Percentiles rank a stretch among this genome's conserved stretches.
Conservation (phyloP, 176 grass and related monocot species). For the Oryza meyeriana region DNA sequence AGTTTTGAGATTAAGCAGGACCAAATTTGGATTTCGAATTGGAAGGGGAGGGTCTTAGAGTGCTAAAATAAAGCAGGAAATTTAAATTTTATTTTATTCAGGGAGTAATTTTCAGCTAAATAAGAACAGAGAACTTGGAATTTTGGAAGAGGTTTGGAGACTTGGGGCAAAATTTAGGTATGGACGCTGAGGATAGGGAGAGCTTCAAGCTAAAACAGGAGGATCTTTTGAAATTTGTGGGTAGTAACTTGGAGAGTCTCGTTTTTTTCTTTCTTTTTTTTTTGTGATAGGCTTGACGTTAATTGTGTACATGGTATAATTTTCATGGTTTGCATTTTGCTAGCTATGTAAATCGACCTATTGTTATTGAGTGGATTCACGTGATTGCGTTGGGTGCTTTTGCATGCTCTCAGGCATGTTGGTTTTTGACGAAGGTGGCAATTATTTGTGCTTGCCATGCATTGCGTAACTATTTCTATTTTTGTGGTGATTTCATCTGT, state of each 20-base stretch:
- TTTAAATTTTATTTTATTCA: not conserved
- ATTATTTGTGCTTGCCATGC: not conserved
- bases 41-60: not conserved
- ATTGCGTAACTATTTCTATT: not conserved
- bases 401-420: conserved; percentile 16
- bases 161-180: not conserved
- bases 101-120: not conserved
- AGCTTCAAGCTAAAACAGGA: not conserved
- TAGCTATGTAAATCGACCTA: not conserved
- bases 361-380: not conserved
- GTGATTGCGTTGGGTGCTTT: not conserved
- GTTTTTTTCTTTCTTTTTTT: not conserved
- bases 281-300: not conserved
- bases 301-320: not conserved
- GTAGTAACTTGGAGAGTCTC: not conserved
- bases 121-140: not conserved
- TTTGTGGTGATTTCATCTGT: not conserved
- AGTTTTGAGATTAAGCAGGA: not conserved
- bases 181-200: not conserved
- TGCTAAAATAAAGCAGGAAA: not conserved
- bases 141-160: not conserved
- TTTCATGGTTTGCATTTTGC: not conserved
- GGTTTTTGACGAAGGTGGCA: not conserved
- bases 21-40: not conserved
- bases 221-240: not conserved